Base-by-base conservation (phyloP, 78 protist genomes). In the Creolimax fragrantissima region DNA sequence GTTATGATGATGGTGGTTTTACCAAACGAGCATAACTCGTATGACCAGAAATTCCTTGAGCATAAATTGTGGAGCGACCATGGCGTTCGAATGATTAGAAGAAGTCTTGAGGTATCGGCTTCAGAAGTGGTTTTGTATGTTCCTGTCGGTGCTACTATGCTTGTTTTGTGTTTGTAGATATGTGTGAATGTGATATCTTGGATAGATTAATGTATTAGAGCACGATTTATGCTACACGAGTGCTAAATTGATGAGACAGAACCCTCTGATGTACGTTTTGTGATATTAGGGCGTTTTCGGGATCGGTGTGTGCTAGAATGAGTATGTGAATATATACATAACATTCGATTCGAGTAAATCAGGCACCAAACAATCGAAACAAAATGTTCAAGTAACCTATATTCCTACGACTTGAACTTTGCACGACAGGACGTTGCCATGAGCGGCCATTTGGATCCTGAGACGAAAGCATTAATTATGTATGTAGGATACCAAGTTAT, bases 1-100 rank as follows among this genome's bases (percentile, higher is more conserved):
- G 97, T 95, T 5, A 94, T 95, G 2, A 42, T 96, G 81, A 93
- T 96, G 37, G 91, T 96, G 4, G 96, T 95, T 41, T 96, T 95
- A 89, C 92, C 94, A 2, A 88, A 88, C 5, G 98, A 97, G 89
- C 36, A 86, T 74, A 97, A 96, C 88, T 41, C 89, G 3, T 93
- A 32, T 84, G 98, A 97, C 92, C 97, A 97, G 93, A 89, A 93
- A 42, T 32, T 32, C 35, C 2, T 96, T 11, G 97, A 96, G 47
- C 44, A 44, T 45, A 7, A 2, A 4, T 93, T 97, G 17, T 94
- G 91, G 92, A 11, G 86, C 3, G 17, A 93, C 11, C 36, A 81
- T 2, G 43, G 11, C 44, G 35, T 83, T 36, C 5, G 6, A 32
- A 83, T 7, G 74, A 39, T 43, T 43, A 37, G 47, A 35, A 36